Evolutionary conservation across 768 basidiomycete species (phyloP).

Genomic region (Termitomyces sp.): DNA sequence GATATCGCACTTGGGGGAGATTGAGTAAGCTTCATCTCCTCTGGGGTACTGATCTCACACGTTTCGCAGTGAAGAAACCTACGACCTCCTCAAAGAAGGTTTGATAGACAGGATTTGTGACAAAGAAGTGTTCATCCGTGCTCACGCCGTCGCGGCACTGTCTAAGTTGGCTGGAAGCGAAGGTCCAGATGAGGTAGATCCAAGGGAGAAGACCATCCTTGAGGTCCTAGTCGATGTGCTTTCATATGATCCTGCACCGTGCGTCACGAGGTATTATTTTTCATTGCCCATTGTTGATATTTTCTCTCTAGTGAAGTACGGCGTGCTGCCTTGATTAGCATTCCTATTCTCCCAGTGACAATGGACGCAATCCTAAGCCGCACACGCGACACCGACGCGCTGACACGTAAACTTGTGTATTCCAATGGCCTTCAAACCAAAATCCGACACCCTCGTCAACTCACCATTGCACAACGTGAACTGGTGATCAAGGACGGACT

Average conservation of each 20-base stretch:
- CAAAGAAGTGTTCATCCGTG: constrained; percentile 80
- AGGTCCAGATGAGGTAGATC: constrained; percentile 49
- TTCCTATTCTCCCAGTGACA: constrained; percentile 59
- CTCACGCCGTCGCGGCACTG: constrained; percentile 79
- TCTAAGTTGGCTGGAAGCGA: constrained; percentile 74
- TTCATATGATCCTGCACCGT: constrained; percentile 69
- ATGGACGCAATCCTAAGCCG: constrained; percentile 68
- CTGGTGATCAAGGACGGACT: constrained; percentile 82
- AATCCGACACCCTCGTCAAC: constrained; percentile 60
- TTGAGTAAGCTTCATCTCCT: constrained; percentile 56
- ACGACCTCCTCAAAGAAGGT: constrained; percentile 55
- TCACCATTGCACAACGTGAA: constrained; percentile 80
- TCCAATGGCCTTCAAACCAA: constrained; percentile 51
- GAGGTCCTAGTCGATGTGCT: constrained; percentile 68
- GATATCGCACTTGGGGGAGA: constrained; percentile 79
- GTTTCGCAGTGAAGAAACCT: constrained; percentile 71
- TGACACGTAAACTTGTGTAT: constrained; percentile 78
- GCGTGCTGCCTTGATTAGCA: constrained; percentile 75
- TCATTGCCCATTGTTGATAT: neutral
- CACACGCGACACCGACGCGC: constrained; percentile 79
- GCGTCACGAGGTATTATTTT: constrained; percentile 14
- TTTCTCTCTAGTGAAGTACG: constrained; percentile 70
- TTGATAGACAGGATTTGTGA: constrained; percentile 80
- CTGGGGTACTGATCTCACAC: neutral
- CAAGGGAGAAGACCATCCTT: constrained; percentile 47